phyloP scores from a whole-genome alignment of 495 filamentous ascomycete genomes.

The Hyaloscypha bicolor region DNA sequence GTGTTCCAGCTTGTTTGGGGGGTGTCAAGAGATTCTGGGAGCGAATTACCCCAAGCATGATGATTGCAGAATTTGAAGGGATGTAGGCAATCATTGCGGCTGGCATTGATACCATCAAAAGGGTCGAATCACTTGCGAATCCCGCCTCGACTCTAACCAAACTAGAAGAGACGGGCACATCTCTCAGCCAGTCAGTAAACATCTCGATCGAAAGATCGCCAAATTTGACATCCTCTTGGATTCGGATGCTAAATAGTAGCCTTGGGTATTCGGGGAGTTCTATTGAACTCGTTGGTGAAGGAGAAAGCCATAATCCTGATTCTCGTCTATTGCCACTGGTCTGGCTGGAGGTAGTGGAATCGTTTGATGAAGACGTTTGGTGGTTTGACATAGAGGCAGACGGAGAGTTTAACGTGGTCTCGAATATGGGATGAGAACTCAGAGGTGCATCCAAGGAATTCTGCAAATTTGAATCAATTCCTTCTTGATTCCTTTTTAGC shows the following conservation, averaged over 20 bases:
- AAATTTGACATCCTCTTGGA: not conserved
- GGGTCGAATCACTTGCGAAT: conserved; percentile 2
- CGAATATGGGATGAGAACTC: not conserved
- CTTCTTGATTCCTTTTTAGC: not conserved
- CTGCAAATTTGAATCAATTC: not conserved
- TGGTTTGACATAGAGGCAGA: too few relatives aligned
- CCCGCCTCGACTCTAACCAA: not conserved
- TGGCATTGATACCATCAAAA: conserved; percentile 3
- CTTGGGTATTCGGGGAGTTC: conserved; percentile 6
- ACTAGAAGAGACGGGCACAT: not conserved
- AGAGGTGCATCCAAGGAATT: not conserved
- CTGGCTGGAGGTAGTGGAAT: not conserved
- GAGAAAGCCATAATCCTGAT: not conserved
- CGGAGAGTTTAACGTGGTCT: not conserved
- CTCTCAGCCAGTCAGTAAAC: conserved; percentile 7
- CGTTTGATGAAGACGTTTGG: not conserved
- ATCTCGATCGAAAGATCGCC: not conserved
- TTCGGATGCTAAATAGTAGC: not conserved
- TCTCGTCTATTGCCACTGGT: not conserved
- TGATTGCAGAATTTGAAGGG: not conserved
- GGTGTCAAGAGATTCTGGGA: not conserved
- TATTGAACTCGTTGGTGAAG: not conserved
- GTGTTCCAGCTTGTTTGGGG: too few relatives aligned
- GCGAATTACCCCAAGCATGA: not conserved
- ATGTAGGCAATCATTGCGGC: not conserved